phyloP scores from a whole-genome alignment of 164 flowering plant species.

The Brasenia schreberi region DNA sequence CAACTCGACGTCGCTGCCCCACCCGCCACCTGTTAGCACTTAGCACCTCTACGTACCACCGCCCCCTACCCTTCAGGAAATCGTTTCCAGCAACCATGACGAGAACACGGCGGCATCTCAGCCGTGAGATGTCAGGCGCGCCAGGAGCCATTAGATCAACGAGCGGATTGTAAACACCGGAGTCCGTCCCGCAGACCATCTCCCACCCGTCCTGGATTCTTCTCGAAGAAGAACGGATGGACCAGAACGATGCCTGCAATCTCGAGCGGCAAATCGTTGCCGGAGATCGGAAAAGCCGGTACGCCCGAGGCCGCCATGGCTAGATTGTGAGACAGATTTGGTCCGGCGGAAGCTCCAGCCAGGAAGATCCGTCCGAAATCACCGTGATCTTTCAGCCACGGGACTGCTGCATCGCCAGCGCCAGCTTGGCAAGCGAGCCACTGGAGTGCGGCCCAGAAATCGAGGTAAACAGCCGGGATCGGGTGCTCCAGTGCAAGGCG shows the following conservation, averaged over 20 bases:
- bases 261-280: background rate
- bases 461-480: constrained; percentile 8
- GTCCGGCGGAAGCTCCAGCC: constrained; percentile 4
- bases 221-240: background rate
- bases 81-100: constrained; percentile 43
- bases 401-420: constrained; percentile 4
- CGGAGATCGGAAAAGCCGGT: too few species aligned
- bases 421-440: constrained; percentile 8
- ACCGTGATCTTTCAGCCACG: constrained; percentile 6
- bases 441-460: constrained; percentile 10
- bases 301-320: background rate
- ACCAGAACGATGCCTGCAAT: background rate
- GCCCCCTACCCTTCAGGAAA: constrained; percentile 32
- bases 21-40: constrained; percentile 36
- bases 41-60: constrained; percentile 29
- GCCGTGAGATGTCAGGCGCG: constrained; percentile 14
- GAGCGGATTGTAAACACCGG: constrained; percentile 35
- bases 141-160: constrained; percentile 37
- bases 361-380: constrained; percentile 4
- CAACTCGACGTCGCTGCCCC: constrained; percentile 29
- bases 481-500: constrained; percentile 13
- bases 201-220: constrained; percentile 21
- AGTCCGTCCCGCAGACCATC: constrained; percentile 25
- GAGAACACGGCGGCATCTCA: constrained; percentile 30
- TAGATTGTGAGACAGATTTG: background rate